Evolutionary conservation across 2,329 filamentous ascomycete species (phyloP).

Genomic region (Fusarium dimerum): DNA sequence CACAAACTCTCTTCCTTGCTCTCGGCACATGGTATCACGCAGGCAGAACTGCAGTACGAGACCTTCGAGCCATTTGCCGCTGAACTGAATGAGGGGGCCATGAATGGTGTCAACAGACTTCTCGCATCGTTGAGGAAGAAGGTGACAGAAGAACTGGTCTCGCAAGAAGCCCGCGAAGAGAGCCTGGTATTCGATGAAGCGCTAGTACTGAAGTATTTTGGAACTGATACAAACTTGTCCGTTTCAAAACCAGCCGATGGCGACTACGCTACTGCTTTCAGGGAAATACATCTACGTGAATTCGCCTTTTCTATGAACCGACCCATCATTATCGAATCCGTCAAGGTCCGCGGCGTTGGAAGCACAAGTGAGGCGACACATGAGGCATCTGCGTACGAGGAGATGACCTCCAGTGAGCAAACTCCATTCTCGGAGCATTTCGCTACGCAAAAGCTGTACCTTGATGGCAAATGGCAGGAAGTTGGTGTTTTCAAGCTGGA

Average conservation of each 20-base stretch:
- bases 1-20: conserved; percentile 46
- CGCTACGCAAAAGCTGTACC: conserved; percentile 11
- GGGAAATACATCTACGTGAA: conserved; percentile 71
- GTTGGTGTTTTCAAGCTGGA: conserved; percentile 28
- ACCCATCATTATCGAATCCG: conserved; percentile 43
- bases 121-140: conserved; percentile 29
- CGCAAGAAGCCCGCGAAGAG: conserved; percentile 41
- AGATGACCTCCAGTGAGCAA: conserved; percentile 1
- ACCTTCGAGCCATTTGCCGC: conserved; percentile 30
- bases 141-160: conserved; percentile 39
- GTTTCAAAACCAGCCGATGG: conserved; percentile 41
- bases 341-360: conserved; percentile 42
- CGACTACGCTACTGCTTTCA: conserved; percentile 67
- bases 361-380: conserved; percentile 7
- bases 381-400: conserved; percentile 3
- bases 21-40: conserved; percentile 45
- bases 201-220: conserved; percentile 50
- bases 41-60: conserved; percentile 45
- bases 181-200: conserved; percentile 43
- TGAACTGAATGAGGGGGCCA: conserved; percentile 9
- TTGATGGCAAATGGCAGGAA: conserved; percentile 17
- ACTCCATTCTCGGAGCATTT: not conserved
- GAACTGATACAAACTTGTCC: conserved; percentile 43
- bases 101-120: conserved; percentile 19
- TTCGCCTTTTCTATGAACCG: conserved; percentile 63